A percentile compares a stretch with the other conserved stretches of the same genome.
These are phyloP conservation scores for Populus hybrid DNA, from an alignment of 441 rosid species.

Conservation along the genomic window DNA sequence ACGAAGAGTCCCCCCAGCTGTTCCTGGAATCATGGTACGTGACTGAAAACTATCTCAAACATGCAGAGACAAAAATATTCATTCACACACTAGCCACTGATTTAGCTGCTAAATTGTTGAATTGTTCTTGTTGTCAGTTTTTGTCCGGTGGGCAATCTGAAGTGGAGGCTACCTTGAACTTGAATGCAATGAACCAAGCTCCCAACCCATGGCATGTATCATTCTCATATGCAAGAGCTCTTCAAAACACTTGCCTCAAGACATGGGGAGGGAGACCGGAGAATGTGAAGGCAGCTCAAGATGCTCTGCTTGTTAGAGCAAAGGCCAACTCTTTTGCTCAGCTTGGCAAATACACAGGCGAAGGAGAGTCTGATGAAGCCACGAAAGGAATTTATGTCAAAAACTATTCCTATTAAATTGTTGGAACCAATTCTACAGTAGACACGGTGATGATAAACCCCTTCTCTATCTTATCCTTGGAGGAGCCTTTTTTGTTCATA, in stretches of 20 bases:
- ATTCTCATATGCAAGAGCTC: slow-evolving; percentile 91
- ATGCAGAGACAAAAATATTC: too few relatives aligned
- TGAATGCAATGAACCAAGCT: slow-evolving; percentile 90
- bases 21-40: too few relatives aligned
- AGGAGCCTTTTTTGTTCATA: not conserved
- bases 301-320: slow-evolving; percentile 59
- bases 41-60: too few relatives aligned
- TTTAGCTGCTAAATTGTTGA: not conserved
- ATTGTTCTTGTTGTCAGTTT: slow-evolving; percentile 43
- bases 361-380: slow-evolving; percentile 92
- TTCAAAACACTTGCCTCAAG: slow-evolving; percentile 93
- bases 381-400: slow-evolving; percentile 86
- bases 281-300: slow-evolving; percentile 84
- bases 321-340: slow-evolving; percentile 84
- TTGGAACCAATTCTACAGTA: too few relatives aligned
- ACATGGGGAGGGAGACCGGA: slow-evolving; percentile 87
- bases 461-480: not conserved
- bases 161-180: slow-evolving; percentile 85
- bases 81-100: too few relatives aligned
- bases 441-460: not conserved
- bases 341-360: slow-evolving; percentile 87
- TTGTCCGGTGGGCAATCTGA: slow-evolving; percentile 95
- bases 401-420: slow-evolving; percentile 61
- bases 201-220: slow-evolving; percentile 93
- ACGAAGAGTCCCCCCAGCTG: slow-evolving; percentile 70